A percentile compares a stretch with the other conserved stretches of the same genome.
phyloP scores from a whole-genome alignment of 2,329 filamentous ascomycete species.

The Leptoxyphium fumago region DNA sequence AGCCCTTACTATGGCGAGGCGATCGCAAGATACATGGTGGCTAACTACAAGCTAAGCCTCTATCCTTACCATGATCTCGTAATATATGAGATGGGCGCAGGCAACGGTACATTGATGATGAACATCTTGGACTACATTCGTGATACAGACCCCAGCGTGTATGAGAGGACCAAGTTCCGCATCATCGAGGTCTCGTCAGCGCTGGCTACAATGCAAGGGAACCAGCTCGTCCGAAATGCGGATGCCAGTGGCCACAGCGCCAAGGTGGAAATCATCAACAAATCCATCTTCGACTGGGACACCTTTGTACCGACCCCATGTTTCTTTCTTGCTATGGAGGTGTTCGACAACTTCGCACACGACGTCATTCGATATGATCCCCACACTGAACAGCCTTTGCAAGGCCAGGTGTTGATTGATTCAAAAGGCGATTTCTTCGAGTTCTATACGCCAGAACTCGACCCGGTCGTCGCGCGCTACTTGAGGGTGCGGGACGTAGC shows the following conservation, averaged over 20 bases:
- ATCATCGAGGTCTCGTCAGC: slow-evolving; percentile 88
- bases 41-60: slow-evolving; percentile 86
- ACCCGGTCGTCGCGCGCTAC: slow-evolving; percentile 71
- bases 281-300: slow-evolving; percentile 88
- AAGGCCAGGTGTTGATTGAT: slow-evolving; percentile 81
- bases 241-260: slow-evolving; percentile 60
- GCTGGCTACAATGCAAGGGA: slow-evolving; percentile 63
- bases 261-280: slow-evolving; percentile 89
- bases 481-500: slow-evolving; percentile 73
- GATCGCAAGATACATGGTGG: slow-evolving; percentile 86
- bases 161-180: slow-evolving; percentile 81
- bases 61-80: slow-evolving; percentile 95
- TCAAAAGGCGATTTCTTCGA: slow-evolving; percentile 80
- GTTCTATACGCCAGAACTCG: slow-evolving; percentile 70
- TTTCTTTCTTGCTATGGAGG: slow-evolving; percentile 95
- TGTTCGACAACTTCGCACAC: slow-evolving; percentile 97
- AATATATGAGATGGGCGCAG: slow-evolving; percentile 97
- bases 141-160: slow-evolving; percentile 76
- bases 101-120: slow-evolving; percentile 92
- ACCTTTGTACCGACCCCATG: slow-evolving; percentile 79
- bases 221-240: slow-evolving; percentile 51
- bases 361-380: slow-evolving; percentile 86
- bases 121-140: slow-evolving; percentile 97
- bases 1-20: slow-evolving; percentile 93
- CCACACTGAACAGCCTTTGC: slow-evolving; percentile 64